Base-by-base conservation (phyloP, 2,329 filamentous ascomycete species). In the Penicillium sp. region DNA sequence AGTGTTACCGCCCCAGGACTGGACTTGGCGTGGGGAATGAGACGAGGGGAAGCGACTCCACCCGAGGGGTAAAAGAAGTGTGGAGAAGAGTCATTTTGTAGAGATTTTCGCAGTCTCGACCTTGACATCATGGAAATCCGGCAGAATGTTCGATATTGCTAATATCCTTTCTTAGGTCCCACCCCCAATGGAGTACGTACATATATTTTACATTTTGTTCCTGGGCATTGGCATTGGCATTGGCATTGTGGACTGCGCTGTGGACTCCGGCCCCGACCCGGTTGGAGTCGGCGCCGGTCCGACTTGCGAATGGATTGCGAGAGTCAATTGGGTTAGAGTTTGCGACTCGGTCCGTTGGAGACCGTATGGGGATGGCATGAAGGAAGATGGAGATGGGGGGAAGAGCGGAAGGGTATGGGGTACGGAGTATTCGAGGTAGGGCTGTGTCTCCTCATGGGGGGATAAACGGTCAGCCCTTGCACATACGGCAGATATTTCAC, bases 241-340 rank as follows among this genome's bases (percentile, higher is more conserved):
- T n/a, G n/a, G n/a, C n/a, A n/a, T n/a, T n/a, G 31, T 33, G 9
- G 31, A 4, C 13, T 33, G 31, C 5, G 31, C 9, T 33, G 31
- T 9, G 16, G 9, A 16, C 8, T 10, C 9, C 16, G 34, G 34
- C 16, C 8, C 16, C 21, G 19, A 24, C 37, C 8, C 37, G 37
- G 37, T 10, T 37, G 53, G 43, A 54, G 52, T 56, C 59, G 59
- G 59, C 52, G 37, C n/a, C 54, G 40, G 52, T 54, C 59, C 59
- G 59, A 10, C 21, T 51, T 43, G 24, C 39, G 39, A 43, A 43
- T 43, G 39, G 39, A 26, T 9, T 26, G 11, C 2, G 13, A n/a
- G 13, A 43, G 5, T n/a, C 1, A 43, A 43, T 43, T 43, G 23
- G 21, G n/a, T 16, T 43, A 14, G 23, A 24, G 37, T 40, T 40